Evolutionary conservation across 108 stramenopile species (phyloP).

Genomic region (Discostella pseudostelligera): DNA sequence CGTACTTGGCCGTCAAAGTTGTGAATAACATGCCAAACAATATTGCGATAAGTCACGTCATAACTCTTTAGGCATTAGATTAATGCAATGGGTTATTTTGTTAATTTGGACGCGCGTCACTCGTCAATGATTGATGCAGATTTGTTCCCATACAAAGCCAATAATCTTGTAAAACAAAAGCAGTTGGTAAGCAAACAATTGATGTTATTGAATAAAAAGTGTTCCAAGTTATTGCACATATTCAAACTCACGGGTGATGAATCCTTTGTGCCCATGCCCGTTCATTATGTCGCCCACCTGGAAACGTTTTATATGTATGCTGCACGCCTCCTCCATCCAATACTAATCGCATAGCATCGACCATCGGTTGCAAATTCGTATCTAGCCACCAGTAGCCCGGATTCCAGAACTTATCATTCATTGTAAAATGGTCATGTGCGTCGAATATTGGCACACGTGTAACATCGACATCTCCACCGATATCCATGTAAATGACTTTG

Average conservation of each 20-base stretch:
- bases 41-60: constrained; percentile 35
- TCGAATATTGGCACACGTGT: constrained; percentile 57
- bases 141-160: constrained; percentile 6
- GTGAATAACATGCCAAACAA: constrained; percentile 16
- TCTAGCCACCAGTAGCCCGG: constrained; percentile 78
- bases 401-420: constrained; percentile 65
- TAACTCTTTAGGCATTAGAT: constrained; percentile 19
- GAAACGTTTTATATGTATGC: constrained; percentile 48
- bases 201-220: neutral
- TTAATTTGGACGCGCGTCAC: too few relatives aligned
- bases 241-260: constrained; percentile 23
- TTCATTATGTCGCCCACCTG: constrained; percentile 77
- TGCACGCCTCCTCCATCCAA: constrained; percentile 41
- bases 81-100: neutral
- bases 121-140: neutral
- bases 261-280: constrained; percentile 69
- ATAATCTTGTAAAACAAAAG: neutral
- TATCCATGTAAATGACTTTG: constrained; percentile 67
- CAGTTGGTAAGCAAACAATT: neutral
- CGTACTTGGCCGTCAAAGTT: constrained; percentile 8
- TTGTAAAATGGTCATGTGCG: constrained; percentile 63
- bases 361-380: constrained; percentile 55
- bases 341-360: constrained; percentile 52
- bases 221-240: too few relatives aligned
- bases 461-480: constrained; percentile 66